A percentile compares a stretch with the other conserved stretches of the same genome.
Evolutionary conservation across 257 asterid species (phyloP).

Genomic region (Ehretia macrophylla): DNA sequence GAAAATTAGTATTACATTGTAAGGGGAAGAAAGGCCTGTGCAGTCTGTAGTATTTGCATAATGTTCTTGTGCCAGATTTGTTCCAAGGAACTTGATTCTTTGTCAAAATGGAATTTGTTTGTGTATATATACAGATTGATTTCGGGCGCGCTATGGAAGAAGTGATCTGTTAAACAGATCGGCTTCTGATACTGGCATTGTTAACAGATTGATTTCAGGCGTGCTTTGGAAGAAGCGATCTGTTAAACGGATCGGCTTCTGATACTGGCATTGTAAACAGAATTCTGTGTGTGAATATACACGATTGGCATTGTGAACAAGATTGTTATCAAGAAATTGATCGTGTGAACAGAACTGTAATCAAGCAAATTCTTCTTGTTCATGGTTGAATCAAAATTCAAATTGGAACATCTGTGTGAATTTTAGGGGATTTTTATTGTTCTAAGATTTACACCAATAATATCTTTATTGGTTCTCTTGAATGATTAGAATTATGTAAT

Average conservation of each 20-base stretch:
- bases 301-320: neutral
- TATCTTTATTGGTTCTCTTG: no score
- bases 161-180: no score
- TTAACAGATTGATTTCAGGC: neutral
- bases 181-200: neutral
- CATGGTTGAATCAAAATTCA: neutral
- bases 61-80: neutral
- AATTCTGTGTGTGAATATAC: neutral
- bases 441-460: no score
- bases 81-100: neutral
- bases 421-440: no score
- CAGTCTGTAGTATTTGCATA: no score
- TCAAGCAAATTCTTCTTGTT: neutral
- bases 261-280: neutral
- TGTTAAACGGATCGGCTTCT: neutral
- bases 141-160: no score
- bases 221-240: no score
- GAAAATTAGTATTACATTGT: neutral
- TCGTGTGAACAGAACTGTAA: neutral
- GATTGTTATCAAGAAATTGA: neutral
- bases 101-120: constrained; percentile 1
- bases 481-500: no score
- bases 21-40: no score
- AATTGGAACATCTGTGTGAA: no score
- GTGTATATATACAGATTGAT: constrained; percentile 2